Base-by-base conservation (phyloP, 2,329 filamentous ascomycete species). In the Phialophora macrospora region DNA sequence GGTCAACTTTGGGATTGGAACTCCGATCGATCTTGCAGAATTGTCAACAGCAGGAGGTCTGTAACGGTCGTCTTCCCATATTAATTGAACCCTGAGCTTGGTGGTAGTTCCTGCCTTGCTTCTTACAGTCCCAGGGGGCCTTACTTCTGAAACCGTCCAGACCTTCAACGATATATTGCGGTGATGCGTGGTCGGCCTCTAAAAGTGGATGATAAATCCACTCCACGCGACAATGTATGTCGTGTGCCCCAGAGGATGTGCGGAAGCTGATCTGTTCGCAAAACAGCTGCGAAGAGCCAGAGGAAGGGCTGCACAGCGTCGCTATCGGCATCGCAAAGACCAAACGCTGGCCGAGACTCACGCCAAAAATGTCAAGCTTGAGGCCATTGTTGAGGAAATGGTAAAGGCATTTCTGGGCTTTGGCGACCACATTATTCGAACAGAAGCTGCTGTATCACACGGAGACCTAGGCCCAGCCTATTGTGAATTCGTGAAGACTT, bases 261-360 rank as follows among this genome's bases (percentile, higher is more conserved):
- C 12, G 38, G 5, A 12, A 2, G 20, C 58, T 60, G 51, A 60
- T 34, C n/a, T 51, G 20, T 26, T 52, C n/a, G 14, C 20, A 60
- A 51, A 28, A n/a, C 46, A 60, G 28, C 14, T 52, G 34, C 44
- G 30, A 52, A 60, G 58, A 60, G 58, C 58, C 22, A 14, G 48
- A 38, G 58, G 58, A 24, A 51, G 44, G 22, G 58, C 58, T 14
- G 58, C 58, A 22, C 58, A 60, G 30, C 58, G 30, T 20, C 58
- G 58, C 9, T 60, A 60, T 38, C 6, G 58, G 24, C 14, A 26
- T 38, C 26, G 58, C 17, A 32, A 60, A 41, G 58, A 52, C 30
- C 58, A 60, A 52, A 60, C 46, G 8, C 17, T 60, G 22, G 20
- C 57, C 20, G 41, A 51, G 26, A 51, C n/a, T 20, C 24, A 60